phyloP scores from a whole-genome alignment of 345 rosid genomes.

The Barbarea vulgaris region DNA sequence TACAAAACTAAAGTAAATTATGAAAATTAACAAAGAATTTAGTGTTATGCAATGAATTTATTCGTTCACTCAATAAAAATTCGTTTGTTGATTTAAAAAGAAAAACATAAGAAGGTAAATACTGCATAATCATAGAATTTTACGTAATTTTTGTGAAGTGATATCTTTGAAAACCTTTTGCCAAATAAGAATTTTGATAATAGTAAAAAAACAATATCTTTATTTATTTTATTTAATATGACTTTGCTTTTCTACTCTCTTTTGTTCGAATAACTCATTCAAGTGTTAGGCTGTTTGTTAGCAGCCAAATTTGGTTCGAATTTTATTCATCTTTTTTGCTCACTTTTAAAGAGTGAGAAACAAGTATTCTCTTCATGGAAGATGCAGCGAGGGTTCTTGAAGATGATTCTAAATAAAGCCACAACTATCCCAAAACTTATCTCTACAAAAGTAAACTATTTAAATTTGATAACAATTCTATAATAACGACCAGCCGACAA shows the following conservation, averaged over 20 bases:
- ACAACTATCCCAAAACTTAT: not conserved
- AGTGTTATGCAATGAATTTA: not conserved
- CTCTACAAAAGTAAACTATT: not conserved
- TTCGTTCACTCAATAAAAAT: not conserved
- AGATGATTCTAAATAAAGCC: conserved; percentile 16
- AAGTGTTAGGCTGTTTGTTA: not conserved
- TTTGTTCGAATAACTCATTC: conserved; percentile 3
- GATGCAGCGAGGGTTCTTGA: conserved; percentile 30
- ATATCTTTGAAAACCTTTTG: not conserved
- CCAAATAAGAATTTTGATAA: not conserved
- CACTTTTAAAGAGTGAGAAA: conserved; percentile 14
- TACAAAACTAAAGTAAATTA: not conserved
- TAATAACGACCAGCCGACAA: conserved; percentile 19
- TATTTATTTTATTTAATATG: not conserved
- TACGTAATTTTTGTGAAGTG: not conserved
- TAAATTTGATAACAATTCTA: not conserved
- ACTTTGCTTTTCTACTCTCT: not conserved
- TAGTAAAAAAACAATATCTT: not conserved
- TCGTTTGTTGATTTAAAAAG: not conserved
- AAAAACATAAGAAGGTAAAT: not conserved
- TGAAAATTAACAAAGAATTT: not conserved
- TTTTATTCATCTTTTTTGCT: conserved; percentile 2
- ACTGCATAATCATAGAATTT: not conserved
- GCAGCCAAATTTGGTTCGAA: conserved; percentile 35
- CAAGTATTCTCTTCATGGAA: conserved; percentile 29